These are phyloP conservation scores for Akanthomyces dipterigenus DNA, from an alignment of 2,329 filamentous ascomycete species.

Conservation along the genomic window DNA sequence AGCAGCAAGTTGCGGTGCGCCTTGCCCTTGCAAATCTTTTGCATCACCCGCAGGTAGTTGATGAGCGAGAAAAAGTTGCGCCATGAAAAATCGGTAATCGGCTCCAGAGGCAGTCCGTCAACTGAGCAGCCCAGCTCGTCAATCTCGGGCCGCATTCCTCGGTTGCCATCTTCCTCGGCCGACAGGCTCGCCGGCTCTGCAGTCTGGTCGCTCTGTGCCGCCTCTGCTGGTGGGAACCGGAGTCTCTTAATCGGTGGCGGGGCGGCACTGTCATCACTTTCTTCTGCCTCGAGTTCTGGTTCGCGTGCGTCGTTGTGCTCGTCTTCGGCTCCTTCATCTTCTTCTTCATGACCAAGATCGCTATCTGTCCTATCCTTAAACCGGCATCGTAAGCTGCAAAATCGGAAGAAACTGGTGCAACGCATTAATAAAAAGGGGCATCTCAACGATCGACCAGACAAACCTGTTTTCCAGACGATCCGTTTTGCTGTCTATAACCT, in stretches of 20 bases:
- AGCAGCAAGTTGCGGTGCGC: slow-evolving; percentile 89
- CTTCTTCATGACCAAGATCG: slow-evolving; percentile 21
- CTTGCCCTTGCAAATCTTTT: slow-evolving; percentile 95
- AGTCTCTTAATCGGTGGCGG: slow-evolving; percentile 73
- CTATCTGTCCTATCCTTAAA: slow-evolving; percentile 29
- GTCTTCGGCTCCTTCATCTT: slow-evolving; percentile 16
- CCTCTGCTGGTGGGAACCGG: slow-evolving; percentile 33
- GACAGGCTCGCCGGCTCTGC: slow-evolving; percentile 16
- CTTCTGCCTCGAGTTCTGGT: slow-evolving; percentile 26
- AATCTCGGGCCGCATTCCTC: slow-evolving; percentile 50
- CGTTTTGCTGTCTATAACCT: slow-evolving; percentile 76
- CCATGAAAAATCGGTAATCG: slow-evolving; percentile 84
- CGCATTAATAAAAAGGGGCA: slow-evolving; percentile 15
- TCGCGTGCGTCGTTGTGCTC: slow-evolving; percentile 24
- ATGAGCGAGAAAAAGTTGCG: slow-evolving; percentile 94
- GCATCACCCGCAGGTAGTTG: slow-evolving; percentile 92
- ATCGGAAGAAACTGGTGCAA: slow-evolving; percentile 71
- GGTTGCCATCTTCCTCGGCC: slow-evolving; percentile 24
- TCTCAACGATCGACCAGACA: slow-evolving; percentile 15
- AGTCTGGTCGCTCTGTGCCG: slow-evolving; percentile 16
- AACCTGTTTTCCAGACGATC: slow-evolving; percentile 78
- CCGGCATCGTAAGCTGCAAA: slow-evolving; percentile 67
- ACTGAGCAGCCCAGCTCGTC: slow-evolving; percentile 84
- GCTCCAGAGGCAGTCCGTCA: slow-evolving; percentile 60
- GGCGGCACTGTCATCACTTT: slow-evolving; percentile 69